phyloP scores from a whole-genome alignment of 1,139 yeast genomes.

The Candida tropicalis region DNA sequence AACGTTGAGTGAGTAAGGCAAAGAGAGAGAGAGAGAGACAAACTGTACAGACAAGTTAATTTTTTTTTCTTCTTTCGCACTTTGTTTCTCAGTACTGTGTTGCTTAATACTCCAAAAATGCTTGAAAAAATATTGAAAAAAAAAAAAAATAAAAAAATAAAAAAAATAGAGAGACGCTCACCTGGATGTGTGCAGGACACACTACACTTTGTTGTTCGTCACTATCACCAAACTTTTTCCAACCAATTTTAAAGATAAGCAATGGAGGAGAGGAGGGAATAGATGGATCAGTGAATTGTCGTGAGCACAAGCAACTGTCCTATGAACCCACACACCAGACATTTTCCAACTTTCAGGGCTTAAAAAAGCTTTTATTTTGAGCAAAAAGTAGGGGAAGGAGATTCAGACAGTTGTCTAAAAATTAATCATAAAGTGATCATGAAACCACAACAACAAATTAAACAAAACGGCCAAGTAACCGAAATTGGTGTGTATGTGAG shows the following conservation, averaged over 20 bases:
- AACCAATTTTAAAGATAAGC: too few relatives aligned
- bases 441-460: conserved; percentile 1
- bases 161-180: too few relatives aligned
- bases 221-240: too few relatives aligned
- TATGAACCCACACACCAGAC: too few relatives aligned
- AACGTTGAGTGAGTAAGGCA: conserved; percentile 1
- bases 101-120: neutral
- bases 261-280: too few relatives aligned
- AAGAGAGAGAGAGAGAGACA: conserved; percentile 4
- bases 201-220: too few relatives aligned
- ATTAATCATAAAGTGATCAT: neutral
- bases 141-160: neutral
- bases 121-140: neutral
- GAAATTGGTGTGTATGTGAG: too few relatives aligned
- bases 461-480: neutral
- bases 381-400: neutral
- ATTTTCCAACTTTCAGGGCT: too few relatives aligned
- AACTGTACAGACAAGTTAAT: neutral
- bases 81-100: neutral
- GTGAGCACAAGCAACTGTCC: too few relatives aligned
- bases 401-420: neutral
- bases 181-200: too few relatives aligned
- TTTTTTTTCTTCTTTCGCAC: conserved; percentile 1
- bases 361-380: neutral
- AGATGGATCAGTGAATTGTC: too few relatives aligned